These are phyloP conservation scores for Teunomyces pallodes DNA, from an alignment of 805 yeast species.

Conservation along the genomic window DNA sequence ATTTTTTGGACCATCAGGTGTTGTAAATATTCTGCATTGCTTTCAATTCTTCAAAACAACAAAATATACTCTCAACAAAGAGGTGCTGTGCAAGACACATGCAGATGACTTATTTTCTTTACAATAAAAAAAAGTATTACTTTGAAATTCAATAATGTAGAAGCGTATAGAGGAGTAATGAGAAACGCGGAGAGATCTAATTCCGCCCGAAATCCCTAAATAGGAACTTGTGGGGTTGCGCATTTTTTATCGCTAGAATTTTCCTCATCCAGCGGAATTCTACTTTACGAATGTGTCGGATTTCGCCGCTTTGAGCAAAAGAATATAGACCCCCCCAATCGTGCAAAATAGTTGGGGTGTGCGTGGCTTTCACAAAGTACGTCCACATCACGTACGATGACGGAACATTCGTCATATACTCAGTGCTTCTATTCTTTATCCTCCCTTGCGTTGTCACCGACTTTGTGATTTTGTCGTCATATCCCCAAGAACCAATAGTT, in stretches of 20 bases:
- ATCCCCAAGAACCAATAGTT: background rate
- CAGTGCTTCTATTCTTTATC: background rate
- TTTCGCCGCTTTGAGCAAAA: background rate
- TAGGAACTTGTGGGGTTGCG: background rate
- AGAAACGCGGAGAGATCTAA: background rate
- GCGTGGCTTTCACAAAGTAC: too few relatives aligned
- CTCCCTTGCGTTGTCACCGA: background rate
- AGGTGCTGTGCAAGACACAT: background rate
- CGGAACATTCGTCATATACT: background rate
- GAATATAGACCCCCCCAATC: background rate
- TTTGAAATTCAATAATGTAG: background rate
- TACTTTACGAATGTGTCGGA: background rate
- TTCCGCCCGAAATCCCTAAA: background rate
- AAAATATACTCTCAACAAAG: background rate
- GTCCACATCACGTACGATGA: too few relatives aligned
- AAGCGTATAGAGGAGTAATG: background rate
- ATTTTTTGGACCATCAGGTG: constrained; percentile 37
- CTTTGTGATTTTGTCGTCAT: background rate
- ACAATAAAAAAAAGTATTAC: background rate
- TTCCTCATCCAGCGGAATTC: background rate
- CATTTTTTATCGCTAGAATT: constrained; percentile 1
- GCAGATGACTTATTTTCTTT: background rate
- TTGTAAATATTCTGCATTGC: constrained; percentile 14
- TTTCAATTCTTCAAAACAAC: constrained; percentile 5
- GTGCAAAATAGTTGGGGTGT: too few relatives aligned